phyloP scores from a whole-genome alignment of 345 rosid species.

The Pugionium dolabratum region DNA sequence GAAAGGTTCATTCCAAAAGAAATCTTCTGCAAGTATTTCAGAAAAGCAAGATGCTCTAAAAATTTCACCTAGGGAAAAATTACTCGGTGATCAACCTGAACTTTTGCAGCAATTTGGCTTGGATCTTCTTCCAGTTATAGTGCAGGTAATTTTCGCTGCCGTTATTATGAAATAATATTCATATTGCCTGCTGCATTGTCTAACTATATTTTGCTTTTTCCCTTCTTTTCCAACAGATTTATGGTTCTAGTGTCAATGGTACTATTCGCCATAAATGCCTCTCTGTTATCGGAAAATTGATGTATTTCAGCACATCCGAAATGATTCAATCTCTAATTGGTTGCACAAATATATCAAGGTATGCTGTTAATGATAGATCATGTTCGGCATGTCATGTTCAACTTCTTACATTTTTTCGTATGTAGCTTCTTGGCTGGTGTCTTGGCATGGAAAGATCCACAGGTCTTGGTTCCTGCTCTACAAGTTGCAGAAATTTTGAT shows the following conservation, averaged over 20 bases:
- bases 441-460: slow-evolving; percentile 99
- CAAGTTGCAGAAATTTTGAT: slow-evolving; percentile 96
- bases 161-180: neutral
- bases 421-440: slow-evolving; percentile 95
- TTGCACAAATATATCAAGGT: slow-evolving; percentile 94
- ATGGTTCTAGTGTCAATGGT: slow-evolving; percentile 94
- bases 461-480: slow-evolving; percentile 91
- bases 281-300: slow-evolving; percentile 89
- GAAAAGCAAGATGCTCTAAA: slow-evolving; percentile 60
- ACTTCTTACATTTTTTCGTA: slow-evolving; percentile 23
- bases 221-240: slow-evolving; percentile 61
- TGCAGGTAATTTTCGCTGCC: slow-evolving; percentile 57
- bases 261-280: slow-evolving; percentile 97
- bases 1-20: slow-evolving; percentile 63
- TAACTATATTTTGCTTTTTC: slow-evolving; percentile 7
- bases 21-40: slow-evolving; percentile 64
- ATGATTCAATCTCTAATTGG: slow-evolving; percentile 87
- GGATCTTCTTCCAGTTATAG: slow-evolving; percentile 94
- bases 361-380: slow-evolving; percentile 27
- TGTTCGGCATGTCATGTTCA: slow-evolving; percentile 17
- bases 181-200: slow-evolving; percentile 13
- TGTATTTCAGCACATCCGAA: slow-evolving; percentile 89
- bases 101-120: slow-evolving; percentile 92
- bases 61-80: slow-evolving; percentile 82
- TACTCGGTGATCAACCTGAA: slow-evolving; percentile 86